Conservation (phyloP, 805 yeast species). For the Yueomyces sp. region DNA sequence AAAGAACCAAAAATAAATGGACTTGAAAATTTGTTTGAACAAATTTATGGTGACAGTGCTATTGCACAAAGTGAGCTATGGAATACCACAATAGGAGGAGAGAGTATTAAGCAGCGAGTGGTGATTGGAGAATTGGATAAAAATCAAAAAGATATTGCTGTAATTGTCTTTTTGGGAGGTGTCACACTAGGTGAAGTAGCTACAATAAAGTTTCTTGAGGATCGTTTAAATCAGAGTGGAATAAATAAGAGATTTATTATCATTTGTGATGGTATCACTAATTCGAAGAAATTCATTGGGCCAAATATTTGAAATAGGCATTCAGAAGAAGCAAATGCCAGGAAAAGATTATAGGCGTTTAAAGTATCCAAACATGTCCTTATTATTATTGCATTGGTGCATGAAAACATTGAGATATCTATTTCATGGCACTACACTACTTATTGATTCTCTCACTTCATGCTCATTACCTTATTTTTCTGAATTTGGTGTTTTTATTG, state of each 20-base stretch:
- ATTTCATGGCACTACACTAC: too few species aligned
- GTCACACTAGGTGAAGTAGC: conserved; percentile 75
- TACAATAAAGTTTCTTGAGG: conserved; percentile 50
- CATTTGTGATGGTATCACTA: conserved; percentile 34
- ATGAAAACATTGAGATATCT: neutral
- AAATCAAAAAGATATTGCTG: conserved; percentile 12
- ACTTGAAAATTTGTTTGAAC: conserved; percentile 13
- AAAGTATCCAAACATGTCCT: too few species aligned
- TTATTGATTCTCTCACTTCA: too few species aligned
- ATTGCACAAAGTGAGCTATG: conserved; percentile 10
- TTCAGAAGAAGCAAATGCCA: too few species aligned
- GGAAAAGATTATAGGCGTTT: too few species aligned
- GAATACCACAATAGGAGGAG: conserved; percentile 8
- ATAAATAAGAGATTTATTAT: conserved; percentile 29
- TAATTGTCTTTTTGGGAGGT: conserved; percentile 69
- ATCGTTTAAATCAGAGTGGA: conserved; percentile 25
- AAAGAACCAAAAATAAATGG: conserved; percentile 13
- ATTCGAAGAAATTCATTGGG: conserved; percentile 3
- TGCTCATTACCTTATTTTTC: too few species aligned
- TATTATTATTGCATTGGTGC: too few species aligned
- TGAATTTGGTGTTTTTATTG: too few species aligned
- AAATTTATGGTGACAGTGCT: conserved; percentile 13
- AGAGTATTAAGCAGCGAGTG: conserved; percentile 3
- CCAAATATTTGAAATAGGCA: neutral
- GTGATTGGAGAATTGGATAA: conserved; percentile 2